Conservation (phyloP, 2,329 filamentous ascomycete genomes). For the Ophiosphaerella narmari region DNA sequence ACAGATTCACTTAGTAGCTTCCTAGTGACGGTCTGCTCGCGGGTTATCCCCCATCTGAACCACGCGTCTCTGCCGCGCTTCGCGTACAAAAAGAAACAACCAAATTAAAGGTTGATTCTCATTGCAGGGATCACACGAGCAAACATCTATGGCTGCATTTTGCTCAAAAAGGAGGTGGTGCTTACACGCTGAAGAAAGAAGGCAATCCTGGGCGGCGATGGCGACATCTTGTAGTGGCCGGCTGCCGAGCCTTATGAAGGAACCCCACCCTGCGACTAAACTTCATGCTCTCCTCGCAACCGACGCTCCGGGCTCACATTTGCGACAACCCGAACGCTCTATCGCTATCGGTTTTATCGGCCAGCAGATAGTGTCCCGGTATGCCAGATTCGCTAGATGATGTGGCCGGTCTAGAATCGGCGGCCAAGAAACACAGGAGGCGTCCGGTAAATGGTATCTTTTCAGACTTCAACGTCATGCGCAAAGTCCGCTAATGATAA, state of each 20-base stretch:
- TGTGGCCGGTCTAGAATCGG: not conserved
- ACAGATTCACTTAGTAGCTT: no score
- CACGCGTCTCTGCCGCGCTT: no score
- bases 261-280: not conserved
- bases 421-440: conserved; percentile 9
- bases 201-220: conserved; percentile 1
- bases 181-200: not conserved
- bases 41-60: no score
- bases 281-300: not conserved
- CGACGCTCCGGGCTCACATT: not conserved
- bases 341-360: not conserved
- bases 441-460: conserved; percentile 13
- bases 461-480: not conserved
- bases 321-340: conserved; percentile 6
- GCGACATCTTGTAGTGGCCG: not conserved
- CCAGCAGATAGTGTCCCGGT: not conserved
- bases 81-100: no score
- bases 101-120: not conserved
- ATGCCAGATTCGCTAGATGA: conserved; percentile 5
- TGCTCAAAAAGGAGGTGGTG: not conserved
- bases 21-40: no score
- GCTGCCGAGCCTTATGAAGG: conserved; percentile 4
- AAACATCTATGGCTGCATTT: not conserved
- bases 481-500: conserved; percentile 5
- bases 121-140: not conserved